These are phyloP conservation scores for Apium graveolens DNA, from an alignment of 129 eudicot species.

Conservation along the genomic window DNA sequence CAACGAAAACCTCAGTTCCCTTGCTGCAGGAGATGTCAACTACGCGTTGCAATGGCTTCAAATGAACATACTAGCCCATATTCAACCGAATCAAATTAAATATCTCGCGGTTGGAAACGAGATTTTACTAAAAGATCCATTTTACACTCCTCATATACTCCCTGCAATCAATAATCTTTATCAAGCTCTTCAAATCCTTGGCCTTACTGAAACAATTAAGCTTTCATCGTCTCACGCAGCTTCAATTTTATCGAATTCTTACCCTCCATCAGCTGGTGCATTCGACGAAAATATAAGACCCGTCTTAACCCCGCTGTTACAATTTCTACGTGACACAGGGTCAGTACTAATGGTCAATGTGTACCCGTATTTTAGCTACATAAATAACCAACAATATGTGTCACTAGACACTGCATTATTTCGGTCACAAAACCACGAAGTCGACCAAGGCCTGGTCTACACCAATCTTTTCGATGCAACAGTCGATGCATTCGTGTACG, in stretches of 20 bases:
- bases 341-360: slow-evolving; percentile 79
- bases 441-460: slow-evolving; percentile 35
- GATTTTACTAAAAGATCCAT: slow-evolving; percentile 45
- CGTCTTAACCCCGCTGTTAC: slow-evolving; percentile 30
- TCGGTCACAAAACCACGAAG: slow-evolving; percentile 19
- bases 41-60: slow-evolving; percentile 49
- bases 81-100: slow-evolving; percentile 41
- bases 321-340: slow-evolving; percentile 37
- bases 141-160: slow-evolving; percentile 35
- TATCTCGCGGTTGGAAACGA: slow-evolving; percentile 73
- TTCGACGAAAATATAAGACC: slow-evolving; percentile 37
- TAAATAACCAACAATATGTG: slow-evolving; percentile 34
- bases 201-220: slow-evolving; percentile 36
- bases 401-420: slow-evolving; percentile 50
- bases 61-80: slow-evolving; percentile 39
- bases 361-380: slow-evolving; percentile 67
- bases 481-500: slow-evolving; percentile 56
- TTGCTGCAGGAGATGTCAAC: slow-evolving; percentile 31
- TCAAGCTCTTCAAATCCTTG: slow-evolving; percentile 52
- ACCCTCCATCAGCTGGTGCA: slow-evolving; percentile 55
- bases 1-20: slow-evolving; percentile 50
- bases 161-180: slow-evolving; percentile 51
- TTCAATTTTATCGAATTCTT: slow-evolving; percentile 44
- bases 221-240: slow-evolving; percentile 60
- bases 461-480: slow-evolving; percentile 62